Evolutionary conservation across 345 rosid species (phyloP), one percentile per base, ranked within the genome.

Genomic region (Excoecaria cochinchinensis): DNA sequence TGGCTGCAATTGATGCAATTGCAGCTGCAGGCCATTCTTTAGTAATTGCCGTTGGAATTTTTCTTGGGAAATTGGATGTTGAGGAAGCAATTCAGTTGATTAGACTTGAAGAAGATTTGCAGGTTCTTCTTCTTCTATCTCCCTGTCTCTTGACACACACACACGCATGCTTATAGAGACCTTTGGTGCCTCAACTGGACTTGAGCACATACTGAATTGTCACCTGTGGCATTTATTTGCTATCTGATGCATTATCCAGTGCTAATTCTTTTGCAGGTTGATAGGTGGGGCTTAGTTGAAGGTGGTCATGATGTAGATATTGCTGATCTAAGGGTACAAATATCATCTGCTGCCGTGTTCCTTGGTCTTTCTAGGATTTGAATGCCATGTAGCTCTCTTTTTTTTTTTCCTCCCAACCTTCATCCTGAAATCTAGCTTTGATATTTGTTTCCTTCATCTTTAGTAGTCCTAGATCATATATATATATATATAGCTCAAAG

Each of bases 31-130:
- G 92, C 16, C 97, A 95, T 67, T 95, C 99, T 3, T 74, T 93
- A 60, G 84, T 87, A 31, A 91, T 93, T 2, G 90, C 97, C 31
- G 67, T 93, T 47, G 97, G 86, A 67, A 84, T 95, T 58, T 84
- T 81, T 75, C 80, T 81, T 67, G 97, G 95, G 74, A 95, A 84
- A 64, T 80, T 95, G 88, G 88, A 83, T 85, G 88, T 95, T 40
- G 93, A 93, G 78, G 97, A 90, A 79, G 96, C 98, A 14, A 83
- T 95, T 79, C 87, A 93, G 80, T 82, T 95, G 85, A 86, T 87
- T 69, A 87, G 99, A 83, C 92, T 95, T 51, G 99, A 95, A 87
- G 99, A 95, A 91, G 98, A 93, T 78, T 81, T 90, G 65, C 99
- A 93, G 98, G 99, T 95, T 52, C 56, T 62, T 36, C 9, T 58